Evolutionary conservation across 805 yeast species (phyloP).

Genomic region (Candida gorgasii): DNA sequence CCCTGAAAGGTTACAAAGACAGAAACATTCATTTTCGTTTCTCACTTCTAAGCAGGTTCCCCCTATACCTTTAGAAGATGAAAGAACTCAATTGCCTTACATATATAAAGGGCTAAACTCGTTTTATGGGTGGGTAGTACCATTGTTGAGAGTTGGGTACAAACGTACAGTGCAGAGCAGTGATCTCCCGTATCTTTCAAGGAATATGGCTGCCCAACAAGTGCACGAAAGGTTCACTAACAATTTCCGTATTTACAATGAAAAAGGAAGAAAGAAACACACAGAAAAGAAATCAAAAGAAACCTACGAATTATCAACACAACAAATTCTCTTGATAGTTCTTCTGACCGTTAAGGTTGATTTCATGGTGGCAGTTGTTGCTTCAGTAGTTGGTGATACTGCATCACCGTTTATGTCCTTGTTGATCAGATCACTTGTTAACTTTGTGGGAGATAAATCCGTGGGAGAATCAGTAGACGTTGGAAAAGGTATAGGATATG

Average conservation of each 20-base stretch:
- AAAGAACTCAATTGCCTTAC: slow-evolving; percentile 36
- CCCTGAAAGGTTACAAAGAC: slow-evolving; percentile 3
- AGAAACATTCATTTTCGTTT: slow-evolving; percentile 49
- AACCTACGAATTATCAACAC: slow-evolving; percentile 22
- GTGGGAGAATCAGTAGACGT: slow-evolving; percentile 14
- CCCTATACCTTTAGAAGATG: slow-evolving; percentile 49
- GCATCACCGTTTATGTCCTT: slow-evolving; percentile 29
- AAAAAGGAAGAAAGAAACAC: neutral
- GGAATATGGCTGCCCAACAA: slow-evolving; percentile 25
- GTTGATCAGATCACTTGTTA: slow-evolving; percentile 34
- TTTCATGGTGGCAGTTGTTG: slow-evolving; percentile 23
- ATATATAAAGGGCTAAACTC: neutral
- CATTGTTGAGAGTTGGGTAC: slow-evolving; percentile 61
- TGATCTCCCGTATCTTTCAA: slow-evolving; percentile 46
- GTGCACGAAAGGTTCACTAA: slow-evolving; percentile 16
- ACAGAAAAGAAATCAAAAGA: slow-evolving; percentile 10
- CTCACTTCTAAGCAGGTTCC: slow-evolving; percentile 47
- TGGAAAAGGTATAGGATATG: slow-evolving; percentile 4
- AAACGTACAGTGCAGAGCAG: slow-evolving; percentile 61
- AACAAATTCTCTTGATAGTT: slow-evolving; percentile 13
- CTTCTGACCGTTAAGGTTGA: slow-evolving; percentile 10
- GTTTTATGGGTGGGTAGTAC: slow-evolving; percentile 49
- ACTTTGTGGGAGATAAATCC: slow-evolving; percentile 29
- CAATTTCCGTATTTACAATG: slow-evolving; percentile 2
- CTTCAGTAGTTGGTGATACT: slow-evolving; percentile 15